phyloP scores from a whole-genome alignment of 139 green algal species.

The Chlamydomonas schloesseri region DNA sequence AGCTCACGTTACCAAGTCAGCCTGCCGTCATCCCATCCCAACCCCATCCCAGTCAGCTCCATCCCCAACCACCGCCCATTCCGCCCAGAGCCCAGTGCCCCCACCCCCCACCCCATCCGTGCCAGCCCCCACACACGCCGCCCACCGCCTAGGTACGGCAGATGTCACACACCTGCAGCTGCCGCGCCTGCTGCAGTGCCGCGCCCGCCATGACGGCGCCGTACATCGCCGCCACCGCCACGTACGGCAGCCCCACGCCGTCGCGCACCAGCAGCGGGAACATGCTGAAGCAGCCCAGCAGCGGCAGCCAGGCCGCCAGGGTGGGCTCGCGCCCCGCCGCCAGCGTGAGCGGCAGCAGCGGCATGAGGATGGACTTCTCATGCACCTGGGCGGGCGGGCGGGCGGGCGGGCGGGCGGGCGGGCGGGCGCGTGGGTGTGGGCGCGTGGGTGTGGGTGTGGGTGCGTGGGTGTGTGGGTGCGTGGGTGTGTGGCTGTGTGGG shows the following conservation, averaged over 20 bases:
- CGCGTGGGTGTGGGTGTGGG: no score
- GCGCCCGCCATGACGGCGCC: slow-evolving; percentile 7
- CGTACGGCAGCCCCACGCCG: slow-evolving; percentile 80
- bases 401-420: neutral
- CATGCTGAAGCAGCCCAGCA: slow-evolving; percentile 87
- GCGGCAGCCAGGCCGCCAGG: slow-evolving; percentile 69
- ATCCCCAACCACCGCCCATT: no score
- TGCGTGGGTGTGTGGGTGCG: neutral
- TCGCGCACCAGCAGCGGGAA: slow-evolving; percentile 92
- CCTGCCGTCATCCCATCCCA: no score
- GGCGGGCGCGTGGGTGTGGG: neutral
- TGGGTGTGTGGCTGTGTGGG: neutral
- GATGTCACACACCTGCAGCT: neutral
- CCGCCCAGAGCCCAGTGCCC: no score
- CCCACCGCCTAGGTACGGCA: no score
- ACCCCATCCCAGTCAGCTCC: no score
- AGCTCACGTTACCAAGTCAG: no score
- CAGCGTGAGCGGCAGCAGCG: slow-evolving; percentile 86
- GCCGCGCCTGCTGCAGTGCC: neutral
- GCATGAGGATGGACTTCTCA: slow-evolving; percentile 97
- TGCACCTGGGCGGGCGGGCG: slow-evolving; percentile 83
- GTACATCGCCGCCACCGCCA: slow-evolving; percentile 57
- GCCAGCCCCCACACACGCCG: neutral
- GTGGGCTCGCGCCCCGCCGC: slow-evolving; percentile 60
- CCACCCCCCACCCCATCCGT: no score